Evolutionary conservation across 2,329 filamentous ascomycete species (phyloP), one percentile per base, ranked within the genome.

Genomic region (Penicillium brasilianum): DNA sequence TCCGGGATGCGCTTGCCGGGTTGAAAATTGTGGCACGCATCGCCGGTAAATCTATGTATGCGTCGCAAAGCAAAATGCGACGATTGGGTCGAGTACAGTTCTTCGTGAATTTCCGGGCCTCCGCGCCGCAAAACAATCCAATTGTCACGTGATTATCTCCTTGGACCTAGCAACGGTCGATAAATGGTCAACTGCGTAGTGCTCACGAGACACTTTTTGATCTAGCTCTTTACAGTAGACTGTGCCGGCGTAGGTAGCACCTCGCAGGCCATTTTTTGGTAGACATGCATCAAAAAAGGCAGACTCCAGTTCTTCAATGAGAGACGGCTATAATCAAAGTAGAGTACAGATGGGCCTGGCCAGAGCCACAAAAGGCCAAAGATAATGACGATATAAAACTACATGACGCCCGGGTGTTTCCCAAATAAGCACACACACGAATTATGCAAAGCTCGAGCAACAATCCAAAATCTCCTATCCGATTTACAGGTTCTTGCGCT

Each of bases 401-500:
- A 65, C 48, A 65, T 49, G 62, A 65, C 65, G 62, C 62, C 65
- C 36, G 54, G 52, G 46, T 58, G 53, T 59, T 50, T 37, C 44
- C 59, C 55, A 41, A 51, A 55, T 61, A 41, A 32, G 25, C 36
- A 46, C 50, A 56, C 53, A 62, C 32, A 55, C 22, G 1, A 44
- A 55, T 44, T 30, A 63, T 63, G 63, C 58, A 60, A 58, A 58
- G 55, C 50, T 46, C 55, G 48, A 57, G 22, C 41, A 34, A 60
- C 25, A 25, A 32, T 39, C 28, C 36, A 54, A 43, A 8, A 22
- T 22, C 39, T 10, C 4, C 25, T 20, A 32, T 10, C 18, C 20
- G 43, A 46, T 46, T 48, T 57, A 67, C 18, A 64, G 74, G 18
- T 72, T 70, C 58, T 74, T 77, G 49, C 71, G 72, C 49, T 78